Conservation (phyloP, 2,329 filamentous ascomycete genomes). For the Arthrobotrys megalospora region DNA sequence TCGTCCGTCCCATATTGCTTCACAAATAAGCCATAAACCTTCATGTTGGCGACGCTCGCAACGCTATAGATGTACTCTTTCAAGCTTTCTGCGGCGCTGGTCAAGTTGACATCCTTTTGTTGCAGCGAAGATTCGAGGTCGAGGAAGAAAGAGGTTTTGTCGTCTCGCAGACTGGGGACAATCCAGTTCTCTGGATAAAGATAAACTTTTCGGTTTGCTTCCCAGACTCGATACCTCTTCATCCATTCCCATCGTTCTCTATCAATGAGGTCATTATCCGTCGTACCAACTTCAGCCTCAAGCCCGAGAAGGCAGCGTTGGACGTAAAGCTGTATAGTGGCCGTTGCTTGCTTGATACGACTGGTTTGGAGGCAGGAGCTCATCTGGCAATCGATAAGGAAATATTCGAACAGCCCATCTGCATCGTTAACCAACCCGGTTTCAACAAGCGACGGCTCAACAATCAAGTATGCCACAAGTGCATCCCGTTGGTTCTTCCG, state of each 20-base stretch:
- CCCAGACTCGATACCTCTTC: constrained; percentile 64
- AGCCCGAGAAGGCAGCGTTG: constrained; percentile 66
- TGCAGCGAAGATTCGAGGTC: constrained; percentile 63
- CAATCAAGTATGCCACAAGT: constrained; percentile 36
- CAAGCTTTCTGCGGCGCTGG: constrained; percentile 9
- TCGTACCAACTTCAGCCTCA: not conserved
- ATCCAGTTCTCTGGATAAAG: constrained; percentile 67
- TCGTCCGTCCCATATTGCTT: constrained; percentile 10
- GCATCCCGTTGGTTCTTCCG: constrained; percentile 40
- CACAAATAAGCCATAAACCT: constrained; percentile 10
- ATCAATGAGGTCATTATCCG: not conserved
- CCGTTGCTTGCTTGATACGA: constrained; percentile 66
- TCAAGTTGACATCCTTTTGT: constrained; percentile 63
- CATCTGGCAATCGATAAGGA: constrained; percentile 66
- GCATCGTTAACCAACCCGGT: constrained; percentile 16
- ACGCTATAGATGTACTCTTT: constrained; percentile 9
- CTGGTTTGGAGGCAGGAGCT: constrained; percentile 64
- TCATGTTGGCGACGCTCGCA: constrained; percentile 11
- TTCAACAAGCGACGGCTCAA: constrained; percentile 12
- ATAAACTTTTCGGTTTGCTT: constrained; percentile 65
- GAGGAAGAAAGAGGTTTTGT: constrained; percentile 65
- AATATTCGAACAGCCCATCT: constrained; percentile 64
- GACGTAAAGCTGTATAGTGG: constrained; percentile 65
- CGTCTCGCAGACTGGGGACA: constrained; percentile 65
- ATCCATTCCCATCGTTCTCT: constrained; percentile 65